Base-by-base conservation (phyloP, 495 filamentous ascomycete genomes). In the Cercophora newfieldiana region DNA sequence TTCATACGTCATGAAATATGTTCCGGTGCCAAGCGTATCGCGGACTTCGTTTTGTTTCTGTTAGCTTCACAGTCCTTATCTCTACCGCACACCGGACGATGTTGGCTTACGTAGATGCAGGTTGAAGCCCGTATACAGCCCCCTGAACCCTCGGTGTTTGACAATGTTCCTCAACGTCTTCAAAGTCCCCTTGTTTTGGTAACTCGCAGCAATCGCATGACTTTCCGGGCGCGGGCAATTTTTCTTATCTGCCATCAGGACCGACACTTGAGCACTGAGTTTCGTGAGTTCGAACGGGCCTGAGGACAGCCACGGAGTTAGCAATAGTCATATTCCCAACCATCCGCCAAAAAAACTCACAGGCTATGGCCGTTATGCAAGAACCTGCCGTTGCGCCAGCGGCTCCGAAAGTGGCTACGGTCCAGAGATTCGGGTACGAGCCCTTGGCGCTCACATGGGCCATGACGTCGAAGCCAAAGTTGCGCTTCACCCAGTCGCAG, bases 211-310 rank as follows among this genome's bases (percentile, higher is more conserved):
- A 68, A 85, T 81, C 64, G 87, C 85, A 49, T 87, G 83, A 66
- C 84, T 86, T 57, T 74, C 68, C 16, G 77, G 76, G 44, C 75
- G 75, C 7, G 79, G 78, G 59, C 78, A 79, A 18, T 89, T 78
- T 68, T 83, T 87, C 76, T 87, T 85, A 55, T 89, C 87, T 47
- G 86, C 89, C 81, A 96, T 88, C 66, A 97, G 78, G n/a, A 95
- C 88, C 0, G 93, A 94, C 12, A 95, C 81, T 75, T 97, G 94
- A 16, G 93, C 92, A 62, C 91, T 94, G 59, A 97, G 72, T 79
- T 97, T 97, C 28, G 94, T 95, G 67, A 97, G 82, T 78, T 97
- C 94, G 74, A 97, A 97, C 26, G 94, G 94, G 73, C 92, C 92
- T 96, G 67, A 16, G 16, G 22, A 49, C 50, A 26, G n/a, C 28